Base-by-base conservation (phyloP, 2,329 filamentous ascomycete species). In the Claviceps sp. region DNA sequence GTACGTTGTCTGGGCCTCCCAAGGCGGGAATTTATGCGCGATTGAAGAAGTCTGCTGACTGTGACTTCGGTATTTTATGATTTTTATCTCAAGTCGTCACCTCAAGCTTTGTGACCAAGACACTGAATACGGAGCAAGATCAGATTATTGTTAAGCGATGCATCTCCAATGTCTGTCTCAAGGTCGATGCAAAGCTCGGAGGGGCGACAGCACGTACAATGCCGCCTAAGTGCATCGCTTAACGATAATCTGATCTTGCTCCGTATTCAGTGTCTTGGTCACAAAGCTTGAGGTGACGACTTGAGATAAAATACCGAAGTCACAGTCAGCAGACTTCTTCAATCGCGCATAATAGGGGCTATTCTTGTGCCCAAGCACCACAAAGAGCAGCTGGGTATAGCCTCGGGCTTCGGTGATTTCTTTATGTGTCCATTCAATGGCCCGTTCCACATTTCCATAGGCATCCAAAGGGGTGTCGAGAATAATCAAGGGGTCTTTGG, bases 81-180 rank as follows among this genome's bases (percentile, higher is more conserved):
- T n/a, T n/a, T n/a, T n/a, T n/a, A n/a, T n/a, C n/a, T n/a, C n/a
- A n/a, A n/a, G n/a, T n/a, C n/a, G n/a, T n/a, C 13, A 57, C 93
- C 14, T 93, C 93, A 2, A 98, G 77, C 72, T 98, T 98, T 3
- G n/a, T n/a, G n/a, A n/a, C n/a, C n/a, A n/a, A n/a, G n/a, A n/a
- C n/a, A n/a, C n/a, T n/a, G n/a, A n/a, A n/a, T n/a, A n/a, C n/a
- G n/a, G n/a, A n/a, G n/a, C n/a, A n/a, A n/a, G n/a, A n/a, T n/a
- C n/a, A n/a, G n/a, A n/a, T n/a, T n/a, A n/a, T n/a, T n/a, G n/a
- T n/a, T n/a, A n/a, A n/a, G n/a, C n/a, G n/a, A n/a, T 2, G 3
- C 20, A 22, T 22, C 20, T 22, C 20, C 20, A 22, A 22, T 22
- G 20, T 22, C 20, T 22, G 20, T 22, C 20, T 22, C 20, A 22